Evolutionary conservation across 495 filamentous ascomycete genomes (phyloP).

Genomic region (Pyrenula aspistea): DNA sequence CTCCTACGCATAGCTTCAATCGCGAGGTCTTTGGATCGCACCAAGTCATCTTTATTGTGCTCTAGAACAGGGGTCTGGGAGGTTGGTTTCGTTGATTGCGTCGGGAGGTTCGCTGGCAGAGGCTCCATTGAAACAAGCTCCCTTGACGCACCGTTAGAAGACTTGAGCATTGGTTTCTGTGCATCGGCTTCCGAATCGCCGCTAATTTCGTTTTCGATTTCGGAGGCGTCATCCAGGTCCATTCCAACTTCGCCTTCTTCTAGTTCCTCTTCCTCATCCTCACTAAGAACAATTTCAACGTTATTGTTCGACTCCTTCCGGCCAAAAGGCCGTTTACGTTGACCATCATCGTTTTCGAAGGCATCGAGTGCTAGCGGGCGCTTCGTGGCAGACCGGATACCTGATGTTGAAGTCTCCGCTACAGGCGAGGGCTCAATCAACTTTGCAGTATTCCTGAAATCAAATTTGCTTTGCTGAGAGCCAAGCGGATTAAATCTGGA

Average conservation of each 20-base stretch:
- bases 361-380: conserved; percentile 83
- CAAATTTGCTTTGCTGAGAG: not conserved
- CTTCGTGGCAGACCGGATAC: conserved; percentile 31
- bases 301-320: conserved; percentile 16
- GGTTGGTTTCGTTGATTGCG: conserved; percentile 20
- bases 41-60: conserved; percentile 44
- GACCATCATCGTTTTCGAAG: conserved; percentile 33
- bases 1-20: conserved; percentile 64
- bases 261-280: conserved; percentile 39
- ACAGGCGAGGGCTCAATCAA: not conserved
- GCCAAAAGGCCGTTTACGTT: conserved; percentile 53
- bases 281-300: conserved; percentile 66
- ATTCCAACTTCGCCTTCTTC: conserved; percentile 22
- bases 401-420: not conserved
- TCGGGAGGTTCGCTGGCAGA: conserved; percentile 8
- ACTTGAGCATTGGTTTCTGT: not conserved
- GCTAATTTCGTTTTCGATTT: not conserved
- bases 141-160: not conserved
- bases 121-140: not conserved
- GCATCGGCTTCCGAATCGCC: not conserved
- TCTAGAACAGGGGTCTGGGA: conserved; percentile 17
- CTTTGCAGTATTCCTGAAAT: not conserved
- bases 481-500: not conserved
- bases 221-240: conserved; percentile 32
- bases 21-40: conserved; percentile 46